phyloP scores from a whole-genome alignment of 495 filamentous ascomycete genomes.

The Aspergillus olivimuriae region DNA sequence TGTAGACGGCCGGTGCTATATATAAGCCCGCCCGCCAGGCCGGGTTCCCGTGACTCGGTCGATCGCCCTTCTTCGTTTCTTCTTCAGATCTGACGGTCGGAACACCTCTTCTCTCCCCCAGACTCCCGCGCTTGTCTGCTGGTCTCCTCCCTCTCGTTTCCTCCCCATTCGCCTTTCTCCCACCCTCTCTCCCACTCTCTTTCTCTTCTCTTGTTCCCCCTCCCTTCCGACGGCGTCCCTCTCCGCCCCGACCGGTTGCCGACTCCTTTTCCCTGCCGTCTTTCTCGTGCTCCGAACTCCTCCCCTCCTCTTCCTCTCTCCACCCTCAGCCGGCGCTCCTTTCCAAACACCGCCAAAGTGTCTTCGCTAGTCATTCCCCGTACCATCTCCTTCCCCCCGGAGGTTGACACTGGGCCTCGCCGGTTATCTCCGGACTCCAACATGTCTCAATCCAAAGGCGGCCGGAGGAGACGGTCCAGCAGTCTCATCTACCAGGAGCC shows the following conservation, averaged over 20 bases:
- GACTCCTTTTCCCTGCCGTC: conserved; percentile 26
- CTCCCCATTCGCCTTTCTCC: background rate
- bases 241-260: conserved; percentile 13
- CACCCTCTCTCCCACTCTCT: background rate
- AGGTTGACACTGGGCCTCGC: conserved; percentile 57
- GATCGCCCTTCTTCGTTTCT: too few species aligned
- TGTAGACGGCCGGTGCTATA: too few species aligned
- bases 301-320: conserved; percentile 16
- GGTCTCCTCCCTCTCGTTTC: background rate
- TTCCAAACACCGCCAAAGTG: conserved; percentile 84
- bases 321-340: conserved; percentile 6
- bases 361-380: conserved; percentile 74
- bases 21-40: too few species aligned
- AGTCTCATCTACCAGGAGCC: conserved; percentile 96
- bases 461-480: conserved; percentile 82
- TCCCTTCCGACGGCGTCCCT: conserved; percentile 15
- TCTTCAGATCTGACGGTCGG: background rate
- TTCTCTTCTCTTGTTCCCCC: conserved; percentile 8
- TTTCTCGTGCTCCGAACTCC: too few species aligned
- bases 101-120: background rate
- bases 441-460: conserved; percentile 57
- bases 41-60: too few species aligned
- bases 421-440: conserved; percentile 43
- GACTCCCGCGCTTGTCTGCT: background rate
- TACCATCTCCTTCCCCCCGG: conserved; percentile 73